A percentile compares a stretch with the other conserved stretches of the same genome.
Conservation (phyloP, 75 land plant species). For the Picea sitchensis region DNA sequence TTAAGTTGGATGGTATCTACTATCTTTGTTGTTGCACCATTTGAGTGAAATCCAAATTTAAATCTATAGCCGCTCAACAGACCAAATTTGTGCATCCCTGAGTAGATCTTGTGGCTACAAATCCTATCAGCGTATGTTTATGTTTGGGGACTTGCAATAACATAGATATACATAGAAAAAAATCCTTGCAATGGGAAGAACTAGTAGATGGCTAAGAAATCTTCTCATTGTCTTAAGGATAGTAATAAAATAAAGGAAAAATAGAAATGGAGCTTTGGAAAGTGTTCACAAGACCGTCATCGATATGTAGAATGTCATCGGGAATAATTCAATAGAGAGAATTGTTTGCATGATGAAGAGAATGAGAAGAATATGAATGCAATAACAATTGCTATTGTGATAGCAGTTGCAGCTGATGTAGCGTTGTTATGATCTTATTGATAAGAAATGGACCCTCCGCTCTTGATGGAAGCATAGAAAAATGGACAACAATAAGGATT, state of each 20-base stretch:
- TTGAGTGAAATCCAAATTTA: not conserved
- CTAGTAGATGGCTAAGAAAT: conserved; percentile 13
- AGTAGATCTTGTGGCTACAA: not conserved
- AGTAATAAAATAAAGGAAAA: not conserved
- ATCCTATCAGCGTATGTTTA: too few relatives aligned
- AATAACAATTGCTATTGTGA: conserved; percentile 24
- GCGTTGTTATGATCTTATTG: conserved; percentile 64
- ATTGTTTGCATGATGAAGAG: not conserved
- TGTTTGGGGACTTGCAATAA: too few relatives aligned
- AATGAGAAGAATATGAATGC: conserved; percentile 9
- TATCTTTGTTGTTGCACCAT: not conserved
- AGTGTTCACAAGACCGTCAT: not conserved
- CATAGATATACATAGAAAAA: too few relatives aligned
- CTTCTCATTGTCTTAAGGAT: not conserved
- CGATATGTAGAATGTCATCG: not conserved
- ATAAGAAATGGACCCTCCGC: conserved; percentile 51
- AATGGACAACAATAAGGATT: conserved; percentile 55
- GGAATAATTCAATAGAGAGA: not conserved
- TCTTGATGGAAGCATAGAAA: conserved; percentile 21
- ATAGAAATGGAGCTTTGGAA: not conserved
- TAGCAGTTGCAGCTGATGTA: conserved; percentile 69
- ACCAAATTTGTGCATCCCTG: not conserved
- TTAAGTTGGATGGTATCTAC: too few relatives aligned
- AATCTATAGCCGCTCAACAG: not conserved
- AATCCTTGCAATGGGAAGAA: conserved; percentile 3